phyloP scores from a whole-genome alignment of 805 yeast species.

The Candida arabinofermentans region DNA sequence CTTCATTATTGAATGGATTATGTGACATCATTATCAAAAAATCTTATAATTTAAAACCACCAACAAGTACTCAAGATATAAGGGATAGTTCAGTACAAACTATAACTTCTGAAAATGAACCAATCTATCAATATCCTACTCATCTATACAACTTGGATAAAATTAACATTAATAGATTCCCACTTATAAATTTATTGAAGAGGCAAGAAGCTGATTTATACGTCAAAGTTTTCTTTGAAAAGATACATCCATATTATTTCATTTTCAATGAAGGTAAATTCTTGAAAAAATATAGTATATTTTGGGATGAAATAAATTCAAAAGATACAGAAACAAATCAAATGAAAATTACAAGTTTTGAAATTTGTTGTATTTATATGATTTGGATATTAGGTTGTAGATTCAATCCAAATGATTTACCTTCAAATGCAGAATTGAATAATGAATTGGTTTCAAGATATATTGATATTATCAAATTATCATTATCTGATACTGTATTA shows the following conservation, averaged over 20 bases:
- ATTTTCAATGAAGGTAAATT: conserved; percentile 36
- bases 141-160: conserved; percentile 30
- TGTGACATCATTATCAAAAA: conserved; percentile 40
- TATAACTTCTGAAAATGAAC: conserved; percentile 32
- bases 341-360: conserved; percentile 28
- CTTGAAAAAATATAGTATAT: conserved; percentile 32
- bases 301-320: conserved; percentile 34
- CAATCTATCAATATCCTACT: conserved; percentile 32
- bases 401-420: conserved; percentile 24
- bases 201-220: conserved; percentile 35
- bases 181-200: conserved; percentile 32
- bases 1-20: conserved; percentile 38
- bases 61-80: conserved; percentile 31
- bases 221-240: conserved; percentile 36
- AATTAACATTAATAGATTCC: conserved; percentile 34
- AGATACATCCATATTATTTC: conserved; percentile 42
- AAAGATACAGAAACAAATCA: conserved; percentile 8
- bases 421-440: conserved; percentile 19
- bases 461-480: conserved; percentile 39
- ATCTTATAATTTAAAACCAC: conserved; percentile 33
- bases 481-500: conserved; percentile 39
- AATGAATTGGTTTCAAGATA: conserved; percentile 30
- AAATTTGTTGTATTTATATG: conserved; percentile 43
- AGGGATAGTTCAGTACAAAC: conserved; percentile 32
- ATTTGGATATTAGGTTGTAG: conserved; percentile 41